These are phyloP conservation scores for Penicillium odoratum DNA, from an alignment of 495 filamentous ascomycete species.

Conservation along the genomic window DNA sequence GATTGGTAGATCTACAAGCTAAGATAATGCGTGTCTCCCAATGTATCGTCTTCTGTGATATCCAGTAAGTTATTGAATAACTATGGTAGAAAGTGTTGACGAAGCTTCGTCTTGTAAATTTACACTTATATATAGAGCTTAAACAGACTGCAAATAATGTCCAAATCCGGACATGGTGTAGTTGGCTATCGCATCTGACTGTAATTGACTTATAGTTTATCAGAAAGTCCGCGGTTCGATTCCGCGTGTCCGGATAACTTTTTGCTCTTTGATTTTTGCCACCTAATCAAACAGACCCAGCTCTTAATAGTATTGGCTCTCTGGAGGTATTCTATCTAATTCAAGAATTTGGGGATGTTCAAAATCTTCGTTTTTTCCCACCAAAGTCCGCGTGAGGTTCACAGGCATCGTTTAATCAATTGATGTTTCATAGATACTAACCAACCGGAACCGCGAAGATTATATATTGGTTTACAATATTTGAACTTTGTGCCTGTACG, in stretches of 20 bases:
- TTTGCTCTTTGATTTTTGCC: neutral
- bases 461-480: no score
- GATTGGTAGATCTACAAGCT: neutral
- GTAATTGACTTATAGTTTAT: slow-evolving; percentile 1
- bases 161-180: slow-evolving; percentile 6
- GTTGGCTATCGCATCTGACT: slow-evolving; percentile 8
- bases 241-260: slow-evolving; percentile 5
- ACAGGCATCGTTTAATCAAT: no score
- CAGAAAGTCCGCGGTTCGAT: slow-evolving; percentile 9
- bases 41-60: neutral
- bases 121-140: neutral
- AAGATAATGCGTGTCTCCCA: neutral
- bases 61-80: neutral
- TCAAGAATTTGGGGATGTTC: no score
- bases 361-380: no score
- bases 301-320: no score
- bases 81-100: neutral
- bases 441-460: no score
- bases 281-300: no score
- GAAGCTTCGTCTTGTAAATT: no score
- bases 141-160: neutral
- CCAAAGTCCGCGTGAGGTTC: no score
- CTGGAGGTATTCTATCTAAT: no score
- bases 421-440: no score
- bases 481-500: no score